Evolutionary conservation across 2,329 filamentous ascomycete genomes (phyloP).

Genomic region (Aspergillus amoenus): DNA sequence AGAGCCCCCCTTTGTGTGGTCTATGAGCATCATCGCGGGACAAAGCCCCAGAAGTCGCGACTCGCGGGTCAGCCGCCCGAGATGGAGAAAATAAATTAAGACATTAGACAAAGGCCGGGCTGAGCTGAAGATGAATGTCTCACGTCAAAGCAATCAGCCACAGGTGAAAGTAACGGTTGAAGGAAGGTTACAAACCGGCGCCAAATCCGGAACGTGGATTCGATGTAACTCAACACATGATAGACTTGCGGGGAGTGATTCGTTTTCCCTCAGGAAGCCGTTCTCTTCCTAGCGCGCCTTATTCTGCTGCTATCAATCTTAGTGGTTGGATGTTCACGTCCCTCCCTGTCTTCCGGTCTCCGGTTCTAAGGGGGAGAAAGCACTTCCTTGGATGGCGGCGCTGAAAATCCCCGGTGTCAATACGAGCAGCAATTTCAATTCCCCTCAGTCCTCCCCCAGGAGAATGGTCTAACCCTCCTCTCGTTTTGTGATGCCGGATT

Average conservation of each 20-base stretch:
- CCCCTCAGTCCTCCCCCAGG: not conserved
- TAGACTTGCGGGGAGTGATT: slow-evolving; percentile 8
- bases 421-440: not conserved
- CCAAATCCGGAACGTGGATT: not conserved
- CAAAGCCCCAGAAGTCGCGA: not conserved
- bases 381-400: not conserved
- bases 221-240: slow-evolving; percentile 11
- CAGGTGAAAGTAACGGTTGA: slow-evolving; percentile 6
- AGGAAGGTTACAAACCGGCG: slow-evolving; percentile 1
- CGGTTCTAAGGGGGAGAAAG: not conserved
- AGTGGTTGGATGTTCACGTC: slow-evolving; percentile 5
- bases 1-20: not conserved
- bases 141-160: not conserved
- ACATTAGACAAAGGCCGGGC: not conserved
- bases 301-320: slow-evolving; percentile 2
- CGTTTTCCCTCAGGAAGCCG: not conserved
- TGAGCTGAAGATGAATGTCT: slow-evolving; percentile 5
- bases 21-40: not conserved
- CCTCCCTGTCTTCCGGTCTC: not conserved
- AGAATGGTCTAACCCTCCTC: not conserved
- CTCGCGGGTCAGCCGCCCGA: not conserved
- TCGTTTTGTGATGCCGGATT: not conserved
- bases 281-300: not conserved
- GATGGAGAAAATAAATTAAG: not conserved
- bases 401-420: not conserved